These are phyloP conservation scores for Ulota crispa DNA, from an alignment of 225 moss, liverwort and hornwort species.

Conservation along the genomic window DNA sequence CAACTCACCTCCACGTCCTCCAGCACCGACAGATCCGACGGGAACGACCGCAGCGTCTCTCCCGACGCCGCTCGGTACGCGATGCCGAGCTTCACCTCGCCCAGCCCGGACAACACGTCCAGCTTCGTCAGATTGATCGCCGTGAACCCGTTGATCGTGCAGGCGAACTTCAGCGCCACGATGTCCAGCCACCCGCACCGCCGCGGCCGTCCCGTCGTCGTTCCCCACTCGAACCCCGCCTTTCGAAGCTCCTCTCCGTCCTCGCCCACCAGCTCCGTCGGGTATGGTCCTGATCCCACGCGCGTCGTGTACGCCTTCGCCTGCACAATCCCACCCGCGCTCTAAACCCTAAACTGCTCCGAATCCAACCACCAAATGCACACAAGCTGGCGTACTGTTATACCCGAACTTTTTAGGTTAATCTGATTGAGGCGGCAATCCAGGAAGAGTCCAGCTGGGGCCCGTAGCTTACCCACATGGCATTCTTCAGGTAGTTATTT, in stretches of 20 bases:
- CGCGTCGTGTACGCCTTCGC: conserved; percentile 96
- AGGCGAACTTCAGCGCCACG: conserved; percentile 80
- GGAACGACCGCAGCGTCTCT: conserved; percentile 61
- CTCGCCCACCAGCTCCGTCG: conserved; percentile 84
- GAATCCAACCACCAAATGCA: no score
- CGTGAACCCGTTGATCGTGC: conserved; percentile 93
- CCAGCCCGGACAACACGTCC: conserved; percentile 83
- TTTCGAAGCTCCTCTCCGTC: conserved; percentile 72
- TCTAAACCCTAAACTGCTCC: background rate
- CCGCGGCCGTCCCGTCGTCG: conserved; percentile 94
- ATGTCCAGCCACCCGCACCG: conserved; percentile 98
- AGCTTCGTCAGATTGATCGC: conserved; percentile 93
- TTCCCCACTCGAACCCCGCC: conserved; percentile 94
- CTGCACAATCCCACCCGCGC: conserved; percentile 28
- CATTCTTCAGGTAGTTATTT: no score
- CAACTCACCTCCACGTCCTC: conserved; percentile 85
- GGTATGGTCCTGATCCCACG: conserved; percentile 91
- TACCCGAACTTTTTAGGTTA: no score
- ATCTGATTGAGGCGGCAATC: no score
- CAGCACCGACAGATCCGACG: conserved; percentile 73
- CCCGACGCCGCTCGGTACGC: conserved; percentile 64
- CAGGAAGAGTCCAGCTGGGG: no score
- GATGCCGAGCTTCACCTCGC: conserved; percentile 70
- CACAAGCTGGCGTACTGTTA: conserved; percentile 27
- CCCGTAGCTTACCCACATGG: no score